A percentile compares a stretch with the other conserved stretches of the same genome.
Conservation (phyloP, 1,139 yeast species). For the Debaryomyces sp. region DNA sequence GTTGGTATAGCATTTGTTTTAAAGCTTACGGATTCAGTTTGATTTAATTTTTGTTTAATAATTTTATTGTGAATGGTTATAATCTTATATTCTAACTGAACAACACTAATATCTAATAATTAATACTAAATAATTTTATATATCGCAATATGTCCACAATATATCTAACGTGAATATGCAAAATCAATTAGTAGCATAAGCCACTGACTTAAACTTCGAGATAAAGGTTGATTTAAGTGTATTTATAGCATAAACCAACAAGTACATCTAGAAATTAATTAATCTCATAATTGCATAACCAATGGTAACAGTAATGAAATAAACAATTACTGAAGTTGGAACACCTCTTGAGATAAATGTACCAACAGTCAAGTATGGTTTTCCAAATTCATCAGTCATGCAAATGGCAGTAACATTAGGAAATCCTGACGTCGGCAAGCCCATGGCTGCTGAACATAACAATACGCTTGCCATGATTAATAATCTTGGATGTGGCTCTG, state of each 20-base stretch:
- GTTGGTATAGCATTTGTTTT: not conserved
- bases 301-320: conserved; percentile 56
- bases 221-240: not conserved
- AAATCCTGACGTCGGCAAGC: conserved; percentile 74
- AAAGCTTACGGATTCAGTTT: not conserved
- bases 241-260: not conserved
- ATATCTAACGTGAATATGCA: not conserved
- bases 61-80: not conserved
- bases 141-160: not conserved
- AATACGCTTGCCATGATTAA: conserved; percentile 69
- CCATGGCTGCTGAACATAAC: conserved; percentile 77
- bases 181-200: not conserved
- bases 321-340: conserved; percentile 63
- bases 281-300: conserved; percentile 69
- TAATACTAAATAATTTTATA: conserved; percentile 1
- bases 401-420: conserved; percentile 82
- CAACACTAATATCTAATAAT: not conserved
- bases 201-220: not conserved
- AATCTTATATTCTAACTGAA: not conserved
- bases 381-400: conserved; percentile 72
- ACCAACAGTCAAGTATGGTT: conserved; percentile 63
- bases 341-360: conserved; percentile 74
- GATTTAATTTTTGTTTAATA: not conserved
- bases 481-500: conserved; percentile 58
- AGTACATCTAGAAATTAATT: conserved; percentile 34